These are phyloP conservation scores for Geotrichum histeridarum DNA, from an alignment of 1,139 yeast genomes.

Conservation along the genomic window DNA sequence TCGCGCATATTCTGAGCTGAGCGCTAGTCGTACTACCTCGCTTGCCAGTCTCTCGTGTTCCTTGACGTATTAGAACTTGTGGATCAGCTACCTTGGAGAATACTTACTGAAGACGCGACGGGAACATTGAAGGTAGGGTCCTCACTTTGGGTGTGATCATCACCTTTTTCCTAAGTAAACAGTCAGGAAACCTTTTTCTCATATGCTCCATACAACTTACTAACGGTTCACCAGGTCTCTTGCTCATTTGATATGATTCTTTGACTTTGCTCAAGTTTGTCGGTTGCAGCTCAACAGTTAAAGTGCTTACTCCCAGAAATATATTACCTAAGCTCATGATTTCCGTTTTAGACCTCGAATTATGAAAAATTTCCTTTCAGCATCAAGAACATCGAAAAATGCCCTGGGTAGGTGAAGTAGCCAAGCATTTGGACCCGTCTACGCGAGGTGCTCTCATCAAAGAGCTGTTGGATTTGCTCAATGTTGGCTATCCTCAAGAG, in stretches of 20 bases:
- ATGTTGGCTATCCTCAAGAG: neutral
- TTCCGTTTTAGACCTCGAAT: neutral
- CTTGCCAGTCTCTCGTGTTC: neutral
- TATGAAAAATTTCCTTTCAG: neutral
- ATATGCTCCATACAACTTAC: neutral
- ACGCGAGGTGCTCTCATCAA: conserved; percentile 1
- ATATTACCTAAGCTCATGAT: neutral
- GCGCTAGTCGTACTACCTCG: conserved; percentile 16
- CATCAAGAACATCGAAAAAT: conserved; percentile 3
- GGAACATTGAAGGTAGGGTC: neutral
- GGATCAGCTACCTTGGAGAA: neutral
- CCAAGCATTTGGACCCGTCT: conserved; percentile 13
- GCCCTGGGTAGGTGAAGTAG: conserved; percentile 14
- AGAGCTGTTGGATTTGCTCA: neutral
- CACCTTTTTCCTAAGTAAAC: neutral
- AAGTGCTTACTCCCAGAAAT: neutral
- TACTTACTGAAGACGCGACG: neutral
- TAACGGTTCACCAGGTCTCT: neutral
- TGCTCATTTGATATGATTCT: neutral
- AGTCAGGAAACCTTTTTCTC: neutral
- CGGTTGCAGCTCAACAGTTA: neutral
- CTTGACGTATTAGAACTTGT: neutral
- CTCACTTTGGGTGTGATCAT: too few species aligned
- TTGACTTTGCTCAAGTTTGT: neutral
- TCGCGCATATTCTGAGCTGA: conserved; percentile 15